Evolutionary conservation across 768 basidiomycete species (phyloP).

Genomic region (Pisolithus albus): DNA sequence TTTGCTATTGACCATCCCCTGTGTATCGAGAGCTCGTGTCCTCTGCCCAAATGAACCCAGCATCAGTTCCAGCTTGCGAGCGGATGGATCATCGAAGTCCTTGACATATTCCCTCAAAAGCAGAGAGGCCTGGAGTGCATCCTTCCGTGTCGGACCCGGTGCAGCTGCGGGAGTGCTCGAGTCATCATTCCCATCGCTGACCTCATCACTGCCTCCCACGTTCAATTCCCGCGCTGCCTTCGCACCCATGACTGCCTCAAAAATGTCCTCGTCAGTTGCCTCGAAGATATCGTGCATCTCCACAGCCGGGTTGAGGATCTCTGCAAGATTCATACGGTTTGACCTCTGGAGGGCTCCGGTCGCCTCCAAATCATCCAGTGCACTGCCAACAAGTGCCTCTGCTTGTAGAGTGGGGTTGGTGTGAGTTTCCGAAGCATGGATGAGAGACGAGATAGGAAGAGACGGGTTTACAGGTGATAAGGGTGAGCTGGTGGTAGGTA

Average conservation of each 20-base stretch:
- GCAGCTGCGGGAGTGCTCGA: too few species aligned
- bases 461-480: not conserved
- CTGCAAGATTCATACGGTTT: not conserved
- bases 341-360: not conserved
- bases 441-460: not conserved
- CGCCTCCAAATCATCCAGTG: not conserved
- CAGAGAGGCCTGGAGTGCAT: not conserved
- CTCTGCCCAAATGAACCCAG: slow-evolving; percentile 18
- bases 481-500: slow-evolving; percentile 10
- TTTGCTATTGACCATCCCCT: not conserved
- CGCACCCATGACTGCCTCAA: too few species aligned
- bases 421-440: not conserved
- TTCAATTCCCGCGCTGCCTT: too few species aligned
- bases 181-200: too few species aligned
- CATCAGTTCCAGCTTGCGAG: slow-evolving; percentile 17
- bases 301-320: not conserved
- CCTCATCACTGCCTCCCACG: too few species aligned
- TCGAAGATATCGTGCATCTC: too few species aligned
- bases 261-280: too few species aligned
- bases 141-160: too few species aligned
- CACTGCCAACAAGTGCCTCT: not conserved
- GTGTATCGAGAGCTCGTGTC: slow-evolving; percentile 9
- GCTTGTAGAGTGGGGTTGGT: not conserved
- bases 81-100: slow-evolving; percentile 17
- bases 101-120: slow-evolving; percentile 13